phyloP scores from a whole-genome alignment of 2,329 filamentous ascomycete species.

The Penicillium polonicum region DNA sequence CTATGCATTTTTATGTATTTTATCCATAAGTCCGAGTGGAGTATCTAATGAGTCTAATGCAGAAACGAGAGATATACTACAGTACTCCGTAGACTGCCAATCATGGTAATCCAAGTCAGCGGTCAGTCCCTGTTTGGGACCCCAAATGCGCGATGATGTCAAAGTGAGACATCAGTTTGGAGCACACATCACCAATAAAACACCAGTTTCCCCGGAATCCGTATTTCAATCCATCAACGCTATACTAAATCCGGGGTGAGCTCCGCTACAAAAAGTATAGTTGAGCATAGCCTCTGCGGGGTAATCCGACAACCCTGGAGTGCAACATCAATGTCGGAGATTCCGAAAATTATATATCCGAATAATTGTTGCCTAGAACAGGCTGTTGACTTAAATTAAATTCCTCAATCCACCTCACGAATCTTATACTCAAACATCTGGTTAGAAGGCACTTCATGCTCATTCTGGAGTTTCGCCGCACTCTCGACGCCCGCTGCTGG shows the following conservation, averaged over 20 bases:
- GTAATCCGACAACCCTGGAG: neutral
- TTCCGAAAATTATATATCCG: too few relatives aligned
- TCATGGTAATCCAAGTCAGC: neutral
- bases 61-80: neutral
- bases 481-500: constrained; percentile 60
- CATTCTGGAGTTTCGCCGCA: constrained; percentile 52
- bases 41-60: neutral
- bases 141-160: too few relatives aligned
- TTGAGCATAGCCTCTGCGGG: constrained; percentile 1
- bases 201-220: neutral
- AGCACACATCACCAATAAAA: neutral
- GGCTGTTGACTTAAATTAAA: neutral
- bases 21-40: neutral
- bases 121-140: too few relatives aligned
- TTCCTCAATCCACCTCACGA: constrained; percentile 24
- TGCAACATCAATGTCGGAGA: neutral
- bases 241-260: neutral
- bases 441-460: constrained; percentile 54
- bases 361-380: neutral
- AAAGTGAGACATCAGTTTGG: too few relatives aligned
- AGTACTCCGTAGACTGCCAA: neutral
- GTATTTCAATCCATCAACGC: neutral
- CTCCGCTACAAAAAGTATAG: neutral
- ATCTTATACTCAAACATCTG: constrained; percentile 51
- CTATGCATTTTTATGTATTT: neutral